Evolutionary conservation across 1,284 basidiomycete genomes (phyloP), one percentile per base, ranked within the genome.

Genomic region (Ceratobasidium sp.): DNA sequence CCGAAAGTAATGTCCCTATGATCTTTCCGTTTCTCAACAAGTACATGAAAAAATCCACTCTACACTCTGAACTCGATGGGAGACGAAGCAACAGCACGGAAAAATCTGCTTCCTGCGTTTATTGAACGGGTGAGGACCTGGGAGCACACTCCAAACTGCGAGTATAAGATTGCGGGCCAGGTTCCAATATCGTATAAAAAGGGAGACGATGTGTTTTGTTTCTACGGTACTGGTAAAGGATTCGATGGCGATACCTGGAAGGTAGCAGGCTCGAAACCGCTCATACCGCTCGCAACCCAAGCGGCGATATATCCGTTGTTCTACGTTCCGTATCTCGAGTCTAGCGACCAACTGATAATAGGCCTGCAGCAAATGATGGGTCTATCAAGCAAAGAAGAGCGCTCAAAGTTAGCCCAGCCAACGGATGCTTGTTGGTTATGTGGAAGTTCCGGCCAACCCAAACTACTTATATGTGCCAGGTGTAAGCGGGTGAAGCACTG

Each of bases 401-500:
- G 26, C 3, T 26, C 34, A 21, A 23, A 30, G 14, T 23, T 6
- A 28, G 9, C 12, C 2, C 41, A 45, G 12, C 28, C 46, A 26
- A 21, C 48, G 30, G 4, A 10, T 23, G 46, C 36, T 8, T 67
- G 64, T 36, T 67, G 64, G 64, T 28, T 36, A 10, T 67, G 64
- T 43, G 64, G 64, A 5, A 21, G 50, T 34, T 23, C 32, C 18
- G 64, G 64, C 2, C 53, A 67, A 43, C 64, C 64, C 4, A 43
- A 36, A 23, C 50, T 67, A 2, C 53, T 39, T 1, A 39, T 53
- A 2, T 69, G 65, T 28, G 34, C 52, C 14, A 14, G 28, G 2
- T 69, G 65, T 41, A 69, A 69, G 45, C 57, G 30, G n/a, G 65
- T 53, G 3, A 41, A 41, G 30, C 58, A 69, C 32, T 69, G 65